Evolutionary conservation across 805 yeast species (phyloP), one percentile per base, ranked within the genome.

Genomic region (Schwanniomyces vanrijiae): DNA sequence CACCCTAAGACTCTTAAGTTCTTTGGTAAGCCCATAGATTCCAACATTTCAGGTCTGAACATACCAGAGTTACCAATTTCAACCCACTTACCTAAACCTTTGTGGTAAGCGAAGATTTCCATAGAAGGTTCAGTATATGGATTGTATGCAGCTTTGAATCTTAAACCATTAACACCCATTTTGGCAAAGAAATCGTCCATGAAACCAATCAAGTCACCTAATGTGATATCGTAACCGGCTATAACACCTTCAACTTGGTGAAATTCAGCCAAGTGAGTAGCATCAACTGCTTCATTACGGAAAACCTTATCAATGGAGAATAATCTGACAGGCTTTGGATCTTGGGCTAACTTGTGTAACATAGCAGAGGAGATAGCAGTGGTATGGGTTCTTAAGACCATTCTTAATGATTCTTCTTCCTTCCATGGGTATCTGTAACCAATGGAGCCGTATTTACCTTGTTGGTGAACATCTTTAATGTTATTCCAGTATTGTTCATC

Each of bases 41-140:
- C 97, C 66, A 95, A 79, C 99, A 94, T 94, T 75, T 94, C 99
- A 11, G 99, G 99, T 74, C 99, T 85, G 80, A 94, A 94, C 96
- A 94, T 87, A 69, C 99, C 99, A 16, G 97, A 90, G 78, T 94
- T 94, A 69, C 99, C 99, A 62, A 94, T 92, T 77, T 94, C 99
- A 53, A 94, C 99, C 99, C 99, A 95, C 69, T 90, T 94, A 58
- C 80, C 84, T 60, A 94, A 80, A 43, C 97, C 97, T 59, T 83
- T 84, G 73, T 94, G 99, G 87, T 89, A 94, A 42, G 97, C 94
- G 69, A 86, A 94, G 56, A 94, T 94, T 76, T 94, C 99, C 82
- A 94, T 81, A 6, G 96, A 88, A 48, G 99, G 99, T 73, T 94
- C 99, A 48, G 99, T 94, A 80, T 94, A 94, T 49, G 99, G 99